phyloP scores from a whole-genome alignment of 768 basidiomycete genomes.

The Roridomyces roridus region DNA sequence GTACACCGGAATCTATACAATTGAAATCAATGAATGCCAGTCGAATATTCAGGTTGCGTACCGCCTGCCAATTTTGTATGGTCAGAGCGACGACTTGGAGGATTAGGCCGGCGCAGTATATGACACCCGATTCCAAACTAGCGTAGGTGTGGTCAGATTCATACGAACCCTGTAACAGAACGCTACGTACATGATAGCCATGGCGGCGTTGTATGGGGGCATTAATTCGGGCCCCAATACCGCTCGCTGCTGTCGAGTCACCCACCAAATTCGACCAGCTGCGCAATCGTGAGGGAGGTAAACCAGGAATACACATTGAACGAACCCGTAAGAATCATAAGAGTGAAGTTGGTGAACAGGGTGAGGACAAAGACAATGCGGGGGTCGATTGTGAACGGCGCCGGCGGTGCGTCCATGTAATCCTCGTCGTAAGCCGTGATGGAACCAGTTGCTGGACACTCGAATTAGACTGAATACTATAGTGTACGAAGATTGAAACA shows the following conservation, averaged over 20 bases:
- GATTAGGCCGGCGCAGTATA: conserved; percentile 14
- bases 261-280: conserved; percentile 20
- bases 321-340: conserved; percentile 16
- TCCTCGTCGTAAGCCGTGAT: conserved; percentile 22
- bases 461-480: too few species aligned
- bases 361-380: conserved; percentile 15
- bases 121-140: conserved; percentile 18
- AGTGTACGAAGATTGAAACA: not conserved
- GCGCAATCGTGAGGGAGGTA: not conserved
- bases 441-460: conserved; percentile 6
- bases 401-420: not conserved
- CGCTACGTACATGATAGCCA: conserved; percentile 6
- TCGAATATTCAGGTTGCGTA: not conserved
- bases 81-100: conserved; percentile 10
- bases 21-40: not conserved
- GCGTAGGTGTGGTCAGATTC: not conserved
- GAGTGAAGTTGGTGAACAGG: conserved; percentile 6
- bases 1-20: not conserved
- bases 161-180: not conserved
- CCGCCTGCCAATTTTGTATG: not conserved
- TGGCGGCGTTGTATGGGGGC: conserved; percentile 10
- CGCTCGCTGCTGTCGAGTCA: conserved; percentile 2
- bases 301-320: not conserved
- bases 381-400: conserved; percentile 7
- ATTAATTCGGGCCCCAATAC: not conserved